Conservation (phyloP, 1,284 basidiomycete species). For the Peniophora sp. region DNA sequence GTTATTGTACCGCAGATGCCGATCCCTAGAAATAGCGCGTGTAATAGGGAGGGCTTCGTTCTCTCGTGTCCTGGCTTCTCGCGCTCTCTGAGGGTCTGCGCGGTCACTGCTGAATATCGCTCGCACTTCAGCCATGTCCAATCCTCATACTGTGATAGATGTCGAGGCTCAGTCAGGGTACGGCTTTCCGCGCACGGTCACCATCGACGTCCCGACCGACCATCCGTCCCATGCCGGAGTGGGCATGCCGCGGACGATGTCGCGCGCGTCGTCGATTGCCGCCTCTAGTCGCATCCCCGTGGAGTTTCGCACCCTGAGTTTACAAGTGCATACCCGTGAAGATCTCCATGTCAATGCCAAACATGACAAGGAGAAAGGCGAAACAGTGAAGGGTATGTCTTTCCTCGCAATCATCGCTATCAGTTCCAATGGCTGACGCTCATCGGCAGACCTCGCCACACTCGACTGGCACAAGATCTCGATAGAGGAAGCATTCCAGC, state of each 20-base stretch:
- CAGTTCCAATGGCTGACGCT: background rate
- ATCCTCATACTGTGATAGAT: background rate
- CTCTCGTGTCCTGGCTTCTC: no score
- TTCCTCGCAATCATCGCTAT: background rate
- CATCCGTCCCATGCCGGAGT: background rate
- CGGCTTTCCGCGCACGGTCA: constrained; percentile 6
- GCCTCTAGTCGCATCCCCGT: constrained; percentile 12
- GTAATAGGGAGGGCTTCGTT: no score
- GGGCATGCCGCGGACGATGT: constrained; percentile 7
- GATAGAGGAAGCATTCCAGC: constrained; percentile 36
- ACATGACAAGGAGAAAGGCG: constrained; percentile 3
- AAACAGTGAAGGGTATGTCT: constrained; percentile 15
- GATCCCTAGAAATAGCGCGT: no score
- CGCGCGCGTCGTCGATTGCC: constrained; percentile 7
- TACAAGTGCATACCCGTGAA: constrained; percentile 13
- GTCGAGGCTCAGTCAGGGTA: constrained; percentile 8
- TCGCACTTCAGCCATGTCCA: no score
- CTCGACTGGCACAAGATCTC: constrained; percentile 50
- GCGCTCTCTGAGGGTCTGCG: no score
- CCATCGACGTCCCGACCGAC: constrained; percentile 4
- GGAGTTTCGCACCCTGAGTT: constrained; percentile 18
- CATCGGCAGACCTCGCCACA: constrained; percentile 23
- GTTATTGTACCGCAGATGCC: no score
- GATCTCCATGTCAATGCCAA: constrained; percentile 1
- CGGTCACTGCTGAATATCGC: no score